phyloP scores from a whole-genome alignment of 23 red algal species.

The Gracilariopsis chorda region DNA sequence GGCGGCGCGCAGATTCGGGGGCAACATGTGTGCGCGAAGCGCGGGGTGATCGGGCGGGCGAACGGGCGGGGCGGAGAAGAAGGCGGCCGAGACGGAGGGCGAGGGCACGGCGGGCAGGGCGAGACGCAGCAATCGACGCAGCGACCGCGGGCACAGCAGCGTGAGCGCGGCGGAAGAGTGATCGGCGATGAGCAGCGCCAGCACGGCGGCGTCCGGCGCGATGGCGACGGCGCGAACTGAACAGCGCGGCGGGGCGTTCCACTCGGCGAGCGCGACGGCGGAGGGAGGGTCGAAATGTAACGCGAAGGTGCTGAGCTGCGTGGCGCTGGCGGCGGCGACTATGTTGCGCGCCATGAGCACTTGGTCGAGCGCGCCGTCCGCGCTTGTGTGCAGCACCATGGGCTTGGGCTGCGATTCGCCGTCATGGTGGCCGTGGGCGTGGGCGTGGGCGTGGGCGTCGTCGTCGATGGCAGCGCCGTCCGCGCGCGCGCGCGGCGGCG shows the following conservation, averaged over 20 bases:
- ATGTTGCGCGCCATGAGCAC: neutral
- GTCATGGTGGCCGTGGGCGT: too few species aligned
- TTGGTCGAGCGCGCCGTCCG: neutral
- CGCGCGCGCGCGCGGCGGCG: neutral
- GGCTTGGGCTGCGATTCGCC: too few species aligned
- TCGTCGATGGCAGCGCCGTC: too few species aligned
- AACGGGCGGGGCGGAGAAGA: neutral
- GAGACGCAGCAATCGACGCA: neutral
- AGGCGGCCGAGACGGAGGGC: neutral
- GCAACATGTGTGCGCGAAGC: neutral
- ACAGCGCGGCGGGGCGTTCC: neutral
- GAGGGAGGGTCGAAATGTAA: neutral
- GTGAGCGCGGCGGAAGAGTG: neutral
- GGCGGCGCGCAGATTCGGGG: neutral
- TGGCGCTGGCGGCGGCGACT: neutral
- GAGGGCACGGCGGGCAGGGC: neutral
- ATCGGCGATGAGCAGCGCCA: neutral
- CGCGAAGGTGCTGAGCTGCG: neutral
- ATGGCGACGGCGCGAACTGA: neutral
- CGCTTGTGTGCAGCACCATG: too few species aligned
- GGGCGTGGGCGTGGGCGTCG: too few species aligned
- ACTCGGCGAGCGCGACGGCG: neutral
- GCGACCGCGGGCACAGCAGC: neutral
- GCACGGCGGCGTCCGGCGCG: neutral
- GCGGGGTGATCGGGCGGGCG: neutral